Evolutionary conservation across 164 flowering plant genomes (phyloP), one percentile per base, ranked within the genome.

Genomic region (Annona cherimola): DNA sequence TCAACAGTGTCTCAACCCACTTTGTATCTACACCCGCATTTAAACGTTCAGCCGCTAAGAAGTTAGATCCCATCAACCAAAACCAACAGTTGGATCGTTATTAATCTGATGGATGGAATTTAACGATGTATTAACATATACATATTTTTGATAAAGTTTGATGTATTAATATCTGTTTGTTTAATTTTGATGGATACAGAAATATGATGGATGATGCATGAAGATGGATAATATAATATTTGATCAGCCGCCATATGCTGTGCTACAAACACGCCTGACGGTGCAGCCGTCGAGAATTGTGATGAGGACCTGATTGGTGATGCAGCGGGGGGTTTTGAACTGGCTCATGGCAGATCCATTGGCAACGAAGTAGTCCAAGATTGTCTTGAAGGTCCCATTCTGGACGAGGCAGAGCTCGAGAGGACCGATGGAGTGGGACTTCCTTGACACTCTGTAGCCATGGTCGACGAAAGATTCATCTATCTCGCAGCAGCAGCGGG

Each of bases 321-420:
- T 89, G 83, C 98, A 94, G 82, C 98, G 84, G 6, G 98, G 98
- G 3, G 90, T 90, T 91, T 94, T 94, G 75, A 88, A 94, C 79
- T 94, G 98, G 84, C 93, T 88, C 84, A 90, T 59, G 3, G 86
- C 92, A 2, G 87, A 89, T 1, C 98, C 97, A 73, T 85, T 86
- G 2, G 81, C 85, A 3, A 90, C 75, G 69, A 79, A 92, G 71
- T 85, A 41, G 1, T 94, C 97, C 86, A 92, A 71, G n/a, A 94
- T 85, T 84, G 84, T 89, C 82, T 69, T 83, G 74, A 94, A 94
- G 5, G 97, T 86, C 18, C 97, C 98, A 26, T 72, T 86, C 77
- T 88, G 89, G 68, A 94, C 87, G 70, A 94, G 83, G 77, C 98
- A 68, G 1, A 94, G 90, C 83, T 94, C 97, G 7, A 94, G 70